These are phyloP conservation scores for Phytophthora capsici DNA, from an alignment of 352 stramenopile genomes.

Conservation along the genomic window DNA sequence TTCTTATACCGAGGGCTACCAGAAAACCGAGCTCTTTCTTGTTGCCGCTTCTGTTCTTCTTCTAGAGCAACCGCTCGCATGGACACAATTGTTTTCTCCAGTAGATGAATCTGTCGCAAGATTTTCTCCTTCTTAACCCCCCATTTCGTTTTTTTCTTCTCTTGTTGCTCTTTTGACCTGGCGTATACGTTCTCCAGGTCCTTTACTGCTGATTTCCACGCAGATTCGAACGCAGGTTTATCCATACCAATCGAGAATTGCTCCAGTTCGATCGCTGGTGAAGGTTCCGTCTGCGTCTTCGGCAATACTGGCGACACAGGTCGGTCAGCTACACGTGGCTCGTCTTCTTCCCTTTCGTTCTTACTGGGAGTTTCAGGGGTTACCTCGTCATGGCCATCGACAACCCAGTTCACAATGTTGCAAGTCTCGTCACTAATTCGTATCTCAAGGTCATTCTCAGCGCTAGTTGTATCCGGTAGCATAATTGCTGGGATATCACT, in stretches of 20 bases:
- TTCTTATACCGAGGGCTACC: constrained; percentile 34
- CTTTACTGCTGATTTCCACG: constrained; percentile 57
- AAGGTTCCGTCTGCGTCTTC: neutral
- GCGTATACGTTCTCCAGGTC: constrained; percentile 60
- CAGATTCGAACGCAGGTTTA: constrained; percentile 53
- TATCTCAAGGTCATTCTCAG: constrained; percentile 23
- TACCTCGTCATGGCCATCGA: constrained; percentile 38
- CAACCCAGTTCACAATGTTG: constrained; percentile 27
- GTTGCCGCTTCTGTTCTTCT: constrained; percentile 50
- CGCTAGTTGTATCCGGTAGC: neutral
- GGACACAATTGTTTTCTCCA: constrained; percentile 75
- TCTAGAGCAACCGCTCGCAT: constrained; percentile 65
- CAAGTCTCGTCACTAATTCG: constrained; percentile 32
- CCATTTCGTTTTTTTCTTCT: constrained; percentile 58
- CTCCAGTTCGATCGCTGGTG: constrained; percentile 29
- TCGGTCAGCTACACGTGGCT: neutral
- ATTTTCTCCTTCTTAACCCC: constrained; percentile 70
- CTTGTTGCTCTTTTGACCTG: constrained; percentile 47
- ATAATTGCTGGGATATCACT: constrained; percentile 12
- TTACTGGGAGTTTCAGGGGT: constrained; percentile 25
- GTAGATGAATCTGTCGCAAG: constrained; percentile 66
- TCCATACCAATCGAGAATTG: constrained; percentile 57
- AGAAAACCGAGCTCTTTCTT: constrained; percentile 39
- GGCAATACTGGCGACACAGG: constrained; percentile 1
- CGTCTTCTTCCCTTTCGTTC: constrained; percentile 17